phyloP scores from a whole-genome alignment of 1,139 yeast species.

The Yarrowia galli region DNA sequence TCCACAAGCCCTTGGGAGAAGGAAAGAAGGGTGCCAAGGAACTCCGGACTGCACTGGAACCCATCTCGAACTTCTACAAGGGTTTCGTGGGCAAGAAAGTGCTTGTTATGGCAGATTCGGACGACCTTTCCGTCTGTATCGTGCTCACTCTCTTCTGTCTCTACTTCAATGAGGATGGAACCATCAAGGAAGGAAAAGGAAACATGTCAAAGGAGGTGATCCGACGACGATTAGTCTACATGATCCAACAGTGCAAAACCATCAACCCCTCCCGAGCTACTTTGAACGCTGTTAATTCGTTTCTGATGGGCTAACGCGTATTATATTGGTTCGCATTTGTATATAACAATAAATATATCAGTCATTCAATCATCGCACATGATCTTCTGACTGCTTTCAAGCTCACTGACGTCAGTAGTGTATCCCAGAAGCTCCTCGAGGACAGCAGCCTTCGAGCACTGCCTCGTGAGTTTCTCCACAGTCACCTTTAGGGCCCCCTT shows the following conservation, averaged over 20 bases:
- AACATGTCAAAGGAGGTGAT: conserved; percentile 57
- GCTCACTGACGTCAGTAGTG: conserved; percentile 12
- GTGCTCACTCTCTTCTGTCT: conserved; percentile 60
- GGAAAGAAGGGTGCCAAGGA: conserved; percentile 71
- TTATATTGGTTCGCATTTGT: neutral
- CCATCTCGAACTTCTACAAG: conserved; percentile 42
- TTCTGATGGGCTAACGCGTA: conserved; percentile 44
- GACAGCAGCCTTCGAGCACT: conserved; percentile 16
- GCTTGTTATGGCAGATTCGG: conserved; percentile 64
- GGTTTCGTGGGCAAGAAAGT: conserved; percentile 43
- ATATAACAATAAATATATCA: neutral
- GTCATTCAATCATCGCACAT: conserved; percentile 27
- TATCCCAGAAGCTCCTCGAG: conserved; percentile 24
- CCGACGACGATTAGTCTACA: conserved; percentile 61
- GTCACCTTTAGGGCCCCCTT: conserved; percentile 27
- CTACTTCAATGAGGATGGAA: conserved; percentile 52
- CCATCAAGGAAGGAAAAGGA: neutral
- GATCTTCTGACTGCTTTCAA: conserved; percentile 23
- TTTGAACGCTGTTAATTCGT: conserved; percentile 56
- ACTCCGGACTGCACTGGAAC: conserved; percentile 57
- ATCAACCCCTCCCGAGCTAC: conserved; percentile 82
- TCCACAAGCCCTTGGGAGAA: conserved; percentile 50
- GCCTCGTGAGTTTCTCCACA: conserved; percentile 20
- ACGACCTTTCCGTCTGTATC: conserved; percentile 70
- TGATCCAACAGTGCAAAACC: conserved; percentile 55